A percentile compares a stretch with the other conserved stretches of the same genome.
phyloP scores from a whole-genome alignment of 2,329 filamentous ascomycete species.

The Drechslerella dactyloides region DNA sequence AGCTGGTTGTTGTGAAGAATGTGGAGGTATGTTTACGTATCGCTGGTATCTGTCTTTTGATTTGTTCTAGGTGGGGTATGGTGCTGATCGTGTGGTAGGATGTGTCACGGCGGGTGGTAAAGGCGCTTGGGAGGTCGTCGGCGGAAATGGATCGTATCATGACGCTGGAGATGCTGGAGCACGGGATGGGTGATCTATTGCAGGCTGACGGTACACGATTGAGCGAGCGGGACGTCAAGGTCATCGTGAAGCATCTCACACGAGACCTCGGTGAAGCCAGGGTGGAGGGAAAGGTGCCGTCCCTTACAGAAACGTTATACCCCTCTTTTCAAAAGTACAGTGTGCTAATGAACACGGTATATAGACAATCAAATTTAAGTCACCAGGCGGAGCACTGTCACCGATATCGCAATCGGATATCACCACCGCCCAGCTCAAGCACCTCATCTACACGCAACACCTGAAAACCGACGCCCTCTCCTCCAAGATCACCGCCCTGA shows the following conservation, averaged over 20 bases:
- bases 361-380: constrained; percentile 76
- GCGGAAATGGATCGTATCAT: constrained; percentile 71
- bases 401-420: constrained; percentile 77
- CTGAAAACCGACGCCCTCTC: constrained; percentile 71
- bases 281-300: constrained; percentile 59
- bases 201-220: constrained; percentile 61
- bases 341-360: constrained; percentile 66
- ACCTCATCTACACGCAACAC: constrained; percentile 72
- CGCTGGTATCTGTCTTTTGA: not conserved
- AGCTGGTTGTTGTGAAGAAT: constrained; percentile 64
- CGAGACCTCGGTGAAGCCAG: constrained; percentile 67
- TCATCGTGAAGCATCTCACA: constrained; percentile 73
- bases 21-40: constrained; percentile 63
- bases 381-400: constrained; percentile 60
- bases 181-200: constrained; percentile 65
- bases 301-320: not conserved
- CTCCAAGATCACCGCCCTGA: constrained; percentile 62
- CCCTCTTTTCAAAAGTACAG: constrained; percentile 55
- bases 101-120: constrained; percentile 65
- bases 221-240: constrained; percentile 70
- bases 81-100: constrained; percentile 57
- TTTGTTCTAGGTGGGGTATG: not conserved
- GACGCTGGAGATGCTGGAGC: constrained; percentile 69
- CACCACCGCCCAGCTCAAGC: constrained; percentile 79
- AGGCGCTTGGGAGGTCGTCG: constrained; percentile 59